phyloP scores from a whole-genome alignment of 192 early-diverging fungal genomes.

The Rhizoclosmatium sp. region DNA sequence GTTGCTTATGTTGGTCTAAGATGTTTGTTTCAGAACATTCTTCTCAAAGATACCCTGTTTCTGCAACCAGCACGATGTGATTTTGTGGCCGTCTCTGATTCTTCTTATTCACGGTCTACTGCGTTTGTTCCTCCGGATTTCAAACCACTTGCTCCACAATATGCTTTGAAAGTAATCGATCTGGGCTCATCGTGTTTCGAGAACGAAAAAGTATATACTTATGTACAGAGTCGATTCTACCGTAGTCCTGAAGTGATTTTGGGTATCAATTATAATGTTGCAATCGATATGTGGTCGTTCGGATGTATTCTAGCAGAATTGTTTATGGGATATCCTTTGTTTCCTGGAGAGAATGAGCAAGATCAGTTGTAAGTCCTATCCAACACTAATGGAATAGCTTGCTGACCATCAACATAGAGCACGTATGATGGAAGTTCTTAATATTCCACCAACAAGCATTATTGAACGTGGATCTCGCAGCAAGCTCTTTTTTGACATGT shows the following conservation, averaged over 20 bases:
- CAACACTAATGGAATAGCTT: background rate
- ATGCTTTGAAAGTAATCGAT: conserved; percentile 96
- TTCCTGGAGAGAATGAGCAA: conserved; percentile 97
- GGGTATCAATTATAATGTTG: conserved; percentile 82
- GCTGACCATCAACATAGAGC: conserved; percentile 36
- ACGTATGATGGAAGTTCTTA: conserved; percentile 94
- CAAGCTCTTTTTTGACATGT: conserved; percentile 81
- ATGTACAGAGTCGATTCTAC: conserved; percentile 97
- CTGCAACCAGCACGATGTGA: conserved; percentile 45
- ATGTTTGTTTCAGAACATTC: conserved; percentile 67
- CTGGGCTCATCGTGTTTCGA: conserved; percentile 96
- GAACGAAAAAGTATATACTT: conserved; percentile 94
- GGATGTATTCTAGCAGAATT: conserved; percentile 96
- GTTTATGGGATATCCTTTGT: conserved; percentile 83
- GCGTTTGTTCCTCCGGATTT: conserved; percentile 53
- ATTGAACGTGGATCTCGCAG: conserved; percentile 81
- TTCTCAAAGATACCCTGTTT: conserved; percentile 74
- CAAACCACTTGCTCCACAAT: conserved; percentile 37
- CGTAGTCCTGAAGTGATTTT: conserved; percentile 97
- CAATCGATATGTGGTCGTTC: conserved; percentile 98
- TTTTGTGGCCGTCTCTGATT: conserved; percentile 15
- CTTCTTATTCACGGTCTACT: conserved; percentile 15
- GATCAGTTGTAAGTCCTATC: conserved; percentile 73
- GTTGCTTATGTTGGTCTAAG: background rate
- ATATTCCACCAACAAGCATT: conserved; percentile 76